Conservation (phyloP, 768 basidiomycete species). For the Boletus pseudo-olivaceus region DNA sequence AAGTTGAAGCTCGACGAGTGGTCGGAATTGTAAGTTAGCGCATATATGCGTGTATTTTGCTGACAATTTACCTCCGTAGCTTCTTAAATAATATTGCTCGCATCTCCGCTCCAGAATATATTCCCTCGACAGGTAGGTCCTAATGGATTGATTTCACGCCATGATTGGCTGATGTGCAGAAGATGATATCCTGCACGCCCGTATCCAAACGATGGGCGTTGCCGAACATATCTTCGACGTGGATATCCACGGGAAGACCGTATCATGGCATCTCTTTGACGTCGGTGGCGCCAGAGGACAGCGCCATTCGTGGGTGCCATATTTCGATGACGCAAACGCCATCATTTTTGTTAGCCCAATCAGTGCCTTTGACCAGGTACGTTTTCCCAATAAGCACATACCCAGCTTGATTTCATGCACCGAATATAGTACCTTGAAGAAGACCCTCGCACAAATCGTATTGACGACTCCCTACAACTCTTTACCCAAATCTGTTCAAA, state of each 20-base stretch:
- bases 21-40: constrained; percentile 73
- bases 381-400: neutral
- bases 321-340: constrained; percentile 64
- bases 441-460: constrained; percentile 79
- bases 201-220: constrained; percentile 88
- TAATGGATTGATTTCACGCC: constrained; percentile 18
- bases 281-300: constrained; percentile 72
- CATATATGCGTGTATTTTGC: constrained; percentile 22
- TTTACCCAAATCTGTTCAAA: constrained; percentile 86
- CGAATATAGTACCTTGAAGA: constrained; percentile 72
- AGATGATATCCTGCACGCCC: constrained; percentile 89
- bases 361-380: constrained; percentile 74
- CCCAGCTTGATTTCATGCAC: neutral
- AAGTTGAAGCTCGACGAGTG: constrained; percentile 81
- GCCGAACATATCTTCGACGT: constrained; percentile 83
- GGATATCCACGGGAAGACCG: constrained; percentile 70
- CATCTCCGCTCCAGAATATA: constrained; percentile 63
- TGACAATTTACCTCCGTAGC: constrained; percentile 35
- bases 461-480: constrained; percentile 85
- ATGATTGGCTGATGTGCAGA: constrained; percentile 24
- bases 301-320: constrained; percentile 74
- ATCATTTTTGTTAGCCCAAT: constrained; percentile 80
- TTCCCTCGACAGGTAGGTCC: constrained; percentile 67
- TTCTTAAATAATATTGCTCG: constrained; percentile 74
- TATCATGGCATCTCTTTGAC: constrained; percentile 72